Percentiles rank a stretch among this genome's conserved stretches.
These are phyloP conservation scores for Geotrichum restrictum DNA, from an alignment of 1,139 yeast genomes.

Conservation along the genomic window DNA sequence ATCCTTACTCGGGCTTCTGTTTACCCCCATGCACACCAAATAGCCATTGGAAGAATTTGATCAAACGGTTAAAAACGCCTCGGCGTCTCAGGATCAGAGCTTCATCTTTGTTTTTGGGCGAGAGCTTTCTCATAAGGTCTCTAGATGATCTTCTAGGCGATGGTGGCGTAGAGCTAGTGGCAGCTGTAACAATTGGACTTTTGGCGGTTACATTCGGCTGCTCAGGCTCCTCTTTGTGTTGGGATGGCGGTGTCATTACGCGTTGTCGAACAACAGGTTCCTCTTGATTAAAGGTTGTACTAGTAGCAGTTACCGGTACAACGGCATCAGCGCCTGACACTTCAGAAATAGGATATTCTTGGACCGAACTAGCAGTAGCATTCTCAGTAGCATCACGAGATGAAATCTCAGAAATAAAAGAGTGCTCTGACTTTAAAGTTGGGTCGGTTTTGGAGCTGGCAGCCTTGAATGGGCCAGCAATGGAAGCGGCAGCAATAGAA, in stretches of 20 bases:
- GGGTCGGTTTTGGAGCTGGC: neutral
- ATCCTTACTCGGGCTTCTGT: neutral
- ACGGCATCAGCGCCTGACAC: neutral
- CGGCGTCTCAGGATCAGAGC: neutral
- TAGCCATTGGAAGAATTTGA: neutral
- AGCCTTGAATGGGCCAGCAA: too few species aligned
- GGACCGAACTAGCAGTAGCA: neutral
- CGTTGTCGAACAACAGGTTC: slow-evolving; percentile 3
- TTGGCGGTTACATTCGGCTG: neutral
- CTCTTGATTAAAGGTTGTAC: neutral
- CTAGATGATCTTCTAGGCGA: neutral
- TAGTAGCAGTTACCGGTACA: slow-evolving; percentile 1
- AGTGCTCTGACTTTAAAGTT: neutral
- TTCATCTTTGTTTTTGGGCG: neutral
- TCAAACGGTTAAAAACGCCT: neutral
- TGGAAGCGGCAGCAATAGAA: neutral
- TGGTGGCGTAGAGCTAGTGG: neutral
- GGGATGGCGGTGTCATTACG: neutral
- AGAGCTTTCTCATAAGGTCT: neutral
- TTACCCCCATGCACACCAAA: slow-evolving; percentile 2
- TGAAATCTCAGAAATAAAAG: neutral
- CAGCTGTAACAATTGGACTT: neutral
- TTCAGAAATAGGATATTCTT: neutral
- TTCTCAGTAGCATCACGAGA: too few species aligned
- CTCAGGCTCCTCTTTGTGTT: neutral